A percentile compares a stretch with the other conserved stretches of the same genome.
These are phyloP conservation scores for Ceriops tagal DNA, from an alignment of 345 rosid genomes.

Conservation along the genomic window DNA sequence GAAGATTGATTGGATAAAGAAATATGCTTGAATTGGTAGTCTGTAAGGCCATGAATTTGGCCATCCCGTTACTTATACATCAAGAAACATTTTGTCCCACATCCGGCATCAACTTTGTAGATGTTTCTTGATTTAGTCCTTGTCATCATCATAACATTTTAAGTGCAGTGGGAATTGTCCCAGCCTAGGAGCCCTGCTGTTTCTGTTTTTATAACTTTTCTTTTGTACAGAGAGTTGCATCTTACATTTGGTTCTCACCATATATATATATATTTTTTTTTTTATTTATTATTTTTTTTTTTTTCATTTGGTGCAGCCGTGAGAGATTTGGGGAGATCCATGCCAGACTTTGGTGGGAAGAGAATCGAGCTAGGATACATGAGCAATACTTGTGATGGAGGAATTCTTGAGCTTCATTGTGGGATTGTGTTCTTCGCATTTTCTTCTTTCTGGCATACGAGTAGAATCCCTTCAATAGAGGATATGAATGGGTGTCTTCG, in stretches of 20 bases:
- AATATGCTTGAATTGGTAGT: not conserved
- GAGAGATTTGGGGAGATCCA: slow-evolving; percentile 96
- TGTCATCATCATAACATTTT: not conserved
- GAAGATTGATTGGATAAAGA: not conserved
- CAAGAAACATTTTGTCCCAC: no score
- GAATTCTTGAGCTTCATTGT: slow-evolving; percentile 8
- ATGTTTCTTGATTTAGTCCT: slow-evolving; percentile 9
- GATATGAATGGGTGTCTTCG: slow-evolving; percentile 28
- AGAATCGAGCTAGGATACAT: slow-evolving; percentile 89
- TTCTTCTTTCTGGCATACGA: slow-evolving; percentile 10
- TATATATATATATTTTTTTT: no score
- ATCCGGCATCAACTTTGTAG: slow-evolving; percentile 14
- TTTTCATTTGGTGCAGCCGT: slow-evolving; percentile 51
- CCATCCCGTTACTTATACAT: not conserved
- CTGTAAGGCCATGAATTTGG: not conserved
- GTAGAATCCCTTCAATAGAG: slow-evolving; percentile 18
- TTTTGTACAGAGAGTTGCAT: no score
- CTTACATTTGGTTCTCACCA: no score
- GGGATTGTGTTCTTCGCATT: slow-evolving; percentile 14
- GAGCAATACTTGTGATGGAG: slow-evolving; percentile 70
- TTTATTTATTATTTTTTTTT: no score
- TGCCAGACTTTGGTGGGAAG: slow-evolving; percentile 98
- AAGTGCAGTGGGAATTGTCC: slow-evolving; percentile 7
- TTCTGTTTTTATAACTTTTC: no score
- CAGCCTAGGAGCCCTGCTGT: not conserved